phyloP scores from a whole-genome alignment of 768 basidiomycete species.

The Erythrobasidium yunnanense region DNA sequence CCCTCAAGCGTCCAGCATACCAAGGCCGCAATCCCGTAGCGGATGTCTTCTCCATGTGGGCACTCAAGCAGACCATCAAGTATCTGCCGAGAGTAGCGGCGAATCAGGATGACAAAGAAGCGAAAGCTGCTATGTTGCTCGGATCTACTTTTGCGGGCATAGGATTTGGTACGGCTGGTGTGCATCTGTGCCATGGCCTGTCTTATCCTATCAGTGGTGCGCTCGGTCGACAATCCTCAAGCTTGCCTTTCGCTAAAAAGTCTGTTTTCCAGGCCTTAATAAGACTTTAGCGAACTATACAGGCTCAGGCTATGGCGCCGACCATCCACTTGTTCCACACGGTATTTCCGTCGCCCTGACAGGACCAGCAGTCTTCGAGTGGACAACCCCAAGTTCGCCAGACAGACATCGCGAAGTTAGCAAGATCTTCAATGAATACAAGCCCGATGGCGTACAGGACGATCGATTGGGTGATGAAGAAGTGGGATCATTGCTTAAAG shows the following conservation, averaged over 20 bases:
- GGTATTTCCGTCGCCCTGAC: slow-evolving; percentile 64
- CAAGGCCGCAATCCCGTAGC: slow-evolving; percentile 86
- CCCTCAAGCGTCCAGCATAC: slow-evolving; percentile 79
- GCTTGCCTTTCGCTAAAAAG: too few relatives aligned
- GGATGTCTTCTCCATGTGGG: slow-evolving; percentile 89
- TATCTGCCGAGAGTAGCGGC: slow-evolving; percentile 74
- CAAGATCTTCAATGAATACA: slow-evolving; percentile 64
- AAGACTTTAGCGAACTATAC: slow-evolving; percentile 86
- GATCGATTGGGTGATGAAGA: slow-evolving; percentile 64
- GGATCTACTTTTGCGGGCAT: slow-evolving; percentile 56
- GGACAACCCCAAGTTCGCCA: slow-evolving; percentile 86
- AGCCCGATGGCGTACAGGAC: slow-evolving; percentile 47
- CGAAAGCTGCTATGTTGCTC: slow-evolving; percentile 75
- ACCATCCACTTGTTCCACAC: background rate
- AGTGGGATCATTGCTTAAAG: slow-evolving; percentile 65
- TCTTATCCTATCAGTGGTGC: slow-evolving; percentile 49
- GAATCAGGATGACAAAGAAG: slow-evolving; percentile 66
- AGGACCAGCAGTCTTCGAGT: slow-evolving; percentile 90
- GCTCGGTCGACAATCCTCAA: too few relatives aligned
- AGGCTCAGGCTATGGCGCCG: slow-evolving; percentile 63
- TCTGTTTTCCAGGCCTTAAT: slow-evolving; percentile 72
- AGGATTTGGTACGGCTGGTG: slow-evolving; percentile 90
- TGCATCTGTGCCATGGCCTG: background rate
- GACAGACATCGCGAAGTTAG: slow-evolving; percentile 80
- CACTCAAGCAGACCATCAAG: slow-evolving; percentile 73